A percentile compares a stretch with the other conserved stretches of the same genome.
phyloP scores from a whole-genome alignment of 2,329 filamentous ascomycete genomes.

The Fusarium haematococcum region DNA sequence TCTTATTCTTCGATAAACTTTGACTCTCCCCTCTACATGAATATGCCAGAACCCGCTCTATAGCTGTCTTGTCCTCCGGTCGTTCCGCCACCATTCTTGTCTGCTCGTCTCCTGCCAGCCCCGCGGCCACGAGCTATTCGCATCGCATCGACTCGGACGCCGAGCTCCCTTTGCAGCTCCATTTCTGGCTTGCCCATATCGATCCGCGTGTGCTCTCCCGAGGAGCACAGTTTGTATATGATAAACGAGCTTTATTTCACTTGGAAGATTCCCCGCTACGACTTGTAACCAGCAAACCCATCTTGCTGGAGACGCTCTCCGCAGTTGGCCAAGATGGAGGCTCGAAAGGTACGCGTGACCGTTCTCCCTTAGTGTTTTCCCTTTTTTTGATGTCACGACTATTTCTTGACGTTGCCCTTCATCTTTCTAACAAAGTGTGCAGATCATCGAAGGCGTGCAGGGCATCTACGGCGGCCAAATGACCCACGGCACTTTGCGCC shows the following conservation, averaged over 20 bases:
- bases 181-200: constrained; percentile 1
- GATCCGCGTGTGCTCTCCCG: neutral
- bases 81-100: constrained; percentile 29
- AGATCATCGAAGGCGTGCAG: constrained; percentile 69
- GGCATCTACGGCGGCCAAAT: constrained; percentile 70
- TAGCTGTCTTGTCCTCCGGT: constrained; percentile 21
- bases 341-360: constrained; percentile 52
- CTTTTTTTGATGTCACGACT: neutral
- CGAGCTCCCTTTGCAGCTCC: neutral
- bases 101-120: constrained; percentile 19
- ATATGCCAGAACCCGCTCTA: constrained; percentile 32
- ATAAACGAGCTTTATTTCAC: neutral
- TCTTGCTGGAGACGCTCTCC: constrained; percentile 6
- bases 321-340: constrained; percentile 51
- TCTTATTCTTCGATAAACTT: neutral
- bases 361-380: neutral
- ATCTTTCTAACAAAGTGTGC: constrained; percentile 32
- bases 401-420: neutral
- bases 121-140: constrained; percentile 19
- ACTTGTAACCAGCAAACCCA: neutral
- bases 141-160: neutral
- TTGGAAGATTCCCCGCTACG: neutral
- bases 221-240: neutral
- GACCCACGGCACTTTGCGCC: constrained; percentile 67
- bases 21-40: constrained; percentile 1